phyloP scores from a whole-genome alignment of 139 green algal genomes.

The Chlorella sp. region DNA sequence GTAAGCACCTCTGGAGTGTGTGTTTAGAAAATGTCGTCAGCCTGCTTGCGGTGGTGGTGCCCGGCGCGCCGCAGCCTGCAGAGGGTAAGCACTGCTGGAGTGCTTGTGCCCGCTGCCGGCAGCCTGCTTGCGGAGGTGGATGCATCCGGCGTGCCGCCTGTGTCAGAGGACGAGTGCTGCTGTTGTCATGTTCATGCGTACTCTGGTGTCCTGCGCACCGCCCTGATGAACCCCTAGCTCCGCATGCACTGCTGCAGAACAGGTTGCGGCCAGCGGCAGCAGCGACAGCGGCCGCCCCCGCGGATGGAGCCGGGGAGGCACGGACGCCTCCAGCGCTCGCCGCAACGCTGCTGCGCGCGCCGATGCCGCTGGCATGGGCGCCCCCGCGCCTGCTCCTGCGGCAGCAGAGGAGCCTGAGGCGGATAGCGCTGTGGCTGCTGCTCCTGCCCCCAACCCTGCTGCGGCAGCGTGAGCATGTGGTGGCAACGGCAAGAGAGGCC shows the following conservation, averaged over 20 bases:
- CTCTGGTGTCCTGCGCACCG: neutral
- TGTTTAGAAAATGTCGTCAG: no score
- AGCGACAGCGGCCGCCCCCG: neutral
- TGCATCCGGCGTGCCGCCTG: no score
- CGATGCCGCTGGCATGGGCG: neutral
- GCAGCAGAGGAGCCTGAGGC: neutral
- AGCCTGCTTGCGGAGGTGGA: no score
- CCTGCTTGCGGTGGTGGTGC: no score
- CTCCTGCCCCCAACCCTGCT: neutral
- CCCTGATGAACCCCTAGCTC: neutral
- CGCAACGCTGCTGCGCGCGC: neutral
- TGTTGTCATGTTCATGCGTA: neutral
- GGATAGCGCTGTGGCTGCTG: neutral
- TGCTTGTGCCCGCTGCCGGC: no score
- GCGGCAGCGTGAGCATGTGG: neutral
- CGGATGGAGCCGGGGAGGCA: neutral
- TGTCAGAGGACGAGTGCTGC: no score
- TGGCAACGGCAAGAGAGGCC: no score
- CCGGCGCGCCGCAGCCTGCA: no score
- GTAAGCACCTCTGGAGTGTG: neutral
- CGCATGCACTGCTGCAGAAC: neutral
- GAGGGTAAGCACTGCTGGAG: neutral
- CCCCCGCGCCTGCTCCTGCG: neutral
- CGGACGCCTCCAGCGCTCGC: no score
- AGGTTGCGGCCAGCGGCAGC: neutral